Base-by-base conservation (phyloP, 2,329 filamentous ascomycete species). In the Ascochyta koolunga region DNA sequence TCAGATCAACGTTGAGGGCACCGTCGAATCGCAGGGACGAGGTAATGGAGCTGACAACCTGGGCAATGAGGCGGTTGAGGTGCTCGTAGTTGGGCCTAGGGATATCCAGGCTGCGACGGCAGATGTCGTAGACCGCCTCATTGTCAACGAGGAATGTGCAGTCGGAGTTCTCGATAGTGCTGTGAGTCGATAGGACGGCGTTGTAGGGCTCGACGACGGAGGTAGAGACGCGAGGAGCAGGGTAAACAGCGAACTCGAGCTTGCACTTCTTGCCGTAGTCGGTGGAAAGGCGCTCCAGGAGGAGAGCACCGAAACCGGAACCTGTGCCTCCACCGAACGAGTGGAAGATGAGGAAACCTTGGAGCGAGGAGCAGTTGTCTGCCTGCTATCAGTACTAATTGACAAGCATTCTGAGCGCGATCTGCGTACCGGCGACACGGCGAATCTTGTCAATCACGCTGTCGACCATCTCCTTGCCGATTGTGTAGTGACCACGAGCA, bases 261-360 rank as follows among this genome's bases (percentile, higher is more conserved):
- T 89, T 90, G 77, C 83, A 87, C 82, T 89, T 89, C 83, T 89
- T 89, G 78, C 85, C 86, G 67, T 87, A 90, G 76, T 89, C 87
- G 64, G 84, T 85, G n/a, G 87, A 83, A 50, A 90, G 85, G 61
- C 86, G 87, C 80, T 89, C 87, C 35, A 89, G 83, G 60, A 89
- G 80, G 38, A 90, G 86, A 59, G 87, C 86, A 68, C 87, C 87
- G 72, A 89, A 89, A 64, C 87, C 87, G 62, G 87, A 89, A 59
- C 87, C 87, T 56, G 87, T 90, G 75, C 87, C 87, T 69, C 87
- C 87, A 66, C 87, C 87, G 61, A 89, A 89, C 11, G 87, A 90
- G 80, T 89, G 87, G 82, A 89, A 89, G 76, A 89, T 84, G 53
- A 89, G 77, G 81, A 90, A 89, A 61, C 87, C 87, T 75, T 89